Evolutionary conservation across 495 filamentous ascomycete species (phyloP).

Genomic region (Aspergillus incahuasiensis): DNA sequence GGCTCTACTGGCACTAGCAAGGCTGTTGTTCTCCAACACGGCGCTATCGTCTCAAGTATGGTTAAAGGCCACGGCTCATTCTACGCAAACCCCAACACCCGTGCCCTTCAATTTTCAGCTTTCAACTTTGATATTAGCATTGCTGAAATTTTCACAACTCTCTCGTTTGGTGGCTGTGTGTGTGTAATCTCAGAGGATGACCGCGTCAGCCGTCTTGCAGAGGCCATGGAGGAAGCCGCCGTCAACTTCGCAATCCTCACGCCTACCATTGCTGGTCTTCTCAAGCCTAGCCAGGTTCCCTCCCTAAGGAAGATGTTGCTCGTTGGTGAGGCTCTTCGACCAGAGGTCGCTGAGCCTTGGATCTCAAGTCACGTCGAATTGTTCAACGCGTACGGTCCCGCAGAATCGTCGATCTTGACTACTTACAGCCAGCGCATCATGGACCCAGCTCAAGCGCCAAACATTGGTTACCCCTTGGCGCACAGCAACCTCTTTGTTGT

Average conservation of each 20-base stretch:
- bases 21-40: slow-evolving; percentile 5
- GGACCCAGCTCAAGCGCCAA: slow-evolving; percentile 4
- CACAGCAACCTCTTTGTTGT: slow-evolving; percentile 8
- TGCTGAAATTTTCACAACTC: slow-evolving; percentile 4
- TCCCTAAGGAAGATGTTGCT: slow-evolving; percentile 8
- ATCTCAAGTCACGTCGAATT: slow-evolving; percentile 5
- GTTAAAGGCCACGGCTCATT: background rate
- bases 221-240: slow-evolving; percentile 9
- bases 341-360: slow-evolving; percentile 5
- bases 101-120: slow-evolving; percentile 7
- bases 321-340: slow-evolving; percentile 8
- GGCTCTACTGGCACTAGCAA: slow-evolving; percentile 11
- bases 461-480: slow-evolving; percentile 9
- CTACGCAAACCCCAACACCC: slow-evolving; percentile 1
- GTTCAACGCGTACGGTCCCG: slow-evolving; percentile 12
- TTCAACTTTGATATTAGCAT: slow-evolving; percentile 12
- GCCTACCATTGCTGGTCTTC: slow-evolving; percentile 7
- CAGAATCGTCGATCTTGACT: slow-evolving; percentile 8
- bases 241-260: slow-evolving; percentile 12
- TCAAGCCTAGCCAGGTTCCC: slow-evolving; percentile 5
- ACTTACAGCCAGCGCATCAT: slow-evolving; percentile 5
- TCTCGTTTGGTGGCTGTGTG: slow-evolving; percentile 9
- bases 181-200: slow-evolving; percentile 10
- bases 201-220: slow-evolving; percentile 3
- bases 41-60: slow-evolving; percentile 7